Conservation (phyloP, 2,329 filamentous ascomycete genomes). For the Teratosphaeriaceae sp. region DNA sequence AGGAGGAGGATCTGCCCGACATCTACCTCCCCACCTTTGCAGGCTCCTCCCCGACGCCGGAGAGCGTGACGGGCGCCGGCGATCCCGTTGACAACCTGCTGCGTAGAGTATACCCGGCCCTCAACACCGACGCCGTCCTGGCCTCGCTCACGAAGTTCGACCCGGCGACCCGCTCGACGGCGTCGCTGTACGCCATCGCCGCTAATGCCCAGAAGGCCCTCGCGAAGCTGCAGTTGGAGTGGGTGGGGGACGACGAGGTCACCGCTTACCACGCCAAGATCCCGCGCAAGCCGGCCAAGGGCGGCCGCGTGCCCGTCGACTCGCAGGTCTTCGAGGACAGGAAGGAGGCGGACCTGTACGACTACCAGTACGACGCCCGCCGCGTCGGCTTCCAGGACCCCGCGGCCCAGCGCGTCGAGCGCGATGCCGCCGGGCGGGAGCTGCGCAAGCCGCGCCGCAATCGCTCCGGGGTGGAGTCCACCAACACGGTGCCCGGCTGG, state of each 20-base stretch:
- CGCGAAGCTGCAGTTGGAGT: conserved; percentile 53
- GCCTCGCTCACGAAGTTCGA: conserved; percentile 37
- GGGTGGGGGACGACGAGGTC: conserved; percentile 47
- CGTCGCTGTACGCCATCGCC: conserved; percentile 50
- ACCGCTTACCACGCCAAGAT: conserved; percentile 46
- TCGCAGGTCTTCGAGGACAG: conserved; percentile 50
- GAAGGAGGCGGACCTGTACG: conserved; percentile 56
- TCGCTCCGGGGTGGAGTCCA: conserved; percentile 19
- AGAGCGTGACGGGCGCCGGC: conserved; percentile 12
- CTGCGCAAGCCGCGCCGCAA: conserved; percentile 39
- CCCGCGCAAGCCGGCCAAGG: conserved; percentile 46
- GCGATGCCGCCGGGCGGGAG: conserved; percentile 41
- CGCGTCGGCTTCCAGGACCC: conserved; percentile 50
- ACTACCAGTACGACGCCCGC: conserved; percentile 51
- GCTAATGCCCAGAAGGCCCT: conserved; percentile 48
- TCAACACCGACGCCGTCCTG: conserved; percentile 38
- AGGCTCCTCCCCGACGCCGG: too few relatives aligned
- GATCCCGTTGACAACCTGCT: conserved; percentile 36
- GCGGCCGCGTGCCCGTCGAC: conserved; percentile 40
- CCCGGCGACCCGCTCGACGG: conserved; percentile 38
- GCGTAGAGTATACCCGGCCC: conserved; percentile 34
- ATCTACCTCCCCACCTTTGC: too few relatives aligned
- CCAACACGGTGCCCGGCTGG: conserved; percentile 17
- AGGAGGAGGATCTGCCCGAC: conserved; percentile 22
- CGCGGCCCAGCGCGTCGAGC: conserved; percentile 45